These are phyloP conservation scores for Acrasis kona DNA, from an alignment of 78 protist species.

Conservation along the genomic window DNA sequence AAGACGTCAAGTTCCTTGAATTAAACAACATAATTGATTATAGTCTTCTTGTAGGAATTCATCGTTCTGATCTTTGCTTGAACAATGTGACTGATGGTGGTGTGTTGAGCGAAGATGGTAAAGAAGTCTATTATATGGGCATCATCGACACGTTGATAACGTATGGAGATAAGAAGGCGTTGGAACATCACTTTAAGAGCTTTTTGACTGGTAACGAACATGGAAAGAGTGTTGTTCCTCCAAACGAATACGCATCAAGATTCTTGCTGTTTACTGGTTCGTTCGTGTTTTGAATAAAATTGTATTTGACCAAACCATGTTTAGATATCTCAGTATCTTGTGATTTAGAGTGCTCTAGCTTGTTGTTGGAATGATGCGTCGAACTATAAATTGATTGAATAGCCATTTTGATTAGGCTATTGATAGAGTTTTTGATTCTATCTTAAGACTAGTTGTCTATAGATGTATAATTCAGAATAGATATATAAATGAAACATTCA, in stretches of 20 bases:
- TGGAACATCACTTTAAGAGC: constrained; percentile 1
- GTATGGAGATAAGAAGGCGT: background rate
- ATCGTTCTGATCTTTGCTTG: too few relatives aligned
- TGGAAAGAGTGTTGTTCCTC: background rate
- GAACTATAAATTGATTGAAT: too few relatives aligned
- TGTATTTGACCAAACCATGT: too few relatives aligned
- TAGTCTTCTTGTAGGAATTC: constrained; percentile 46
- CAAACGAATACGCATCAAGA: constrained; percentile 12
- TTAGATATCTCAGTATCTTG: too few relatives aligned
- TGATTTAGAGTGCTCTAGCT: too few relatives aligned
- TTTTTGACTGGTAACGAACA: background rate
- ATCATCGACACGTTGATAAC: constrained; percentile 10
- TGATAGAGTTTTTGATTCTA: too few relatives aligned
- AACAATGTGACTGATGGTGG: background rate
- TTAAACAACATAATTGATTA: constrained; percentile 46
- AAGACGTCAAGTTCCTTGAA: constrained; percentile 31
- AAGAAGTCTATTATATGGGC: constrained; percentile 18
- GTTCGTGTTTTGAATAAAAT: background rate
- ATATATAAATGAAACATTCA: too few relatives aligned
- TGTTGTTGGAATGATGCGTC: too few relatives aligned
- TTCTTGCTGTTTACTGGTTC: constrained; percentile 4
- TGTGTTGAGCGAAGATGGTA: background rate
- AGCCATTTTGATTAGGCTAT: too few relatives aligned
- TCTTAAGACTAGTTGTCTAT: too few relatives aligned
- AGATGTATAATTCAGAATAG: too few relatives aligned